Evolutionary conservation across 1,284 basidiomycete species (phyloP).

Genomic region (Spongispora temasekensis): DNA sequence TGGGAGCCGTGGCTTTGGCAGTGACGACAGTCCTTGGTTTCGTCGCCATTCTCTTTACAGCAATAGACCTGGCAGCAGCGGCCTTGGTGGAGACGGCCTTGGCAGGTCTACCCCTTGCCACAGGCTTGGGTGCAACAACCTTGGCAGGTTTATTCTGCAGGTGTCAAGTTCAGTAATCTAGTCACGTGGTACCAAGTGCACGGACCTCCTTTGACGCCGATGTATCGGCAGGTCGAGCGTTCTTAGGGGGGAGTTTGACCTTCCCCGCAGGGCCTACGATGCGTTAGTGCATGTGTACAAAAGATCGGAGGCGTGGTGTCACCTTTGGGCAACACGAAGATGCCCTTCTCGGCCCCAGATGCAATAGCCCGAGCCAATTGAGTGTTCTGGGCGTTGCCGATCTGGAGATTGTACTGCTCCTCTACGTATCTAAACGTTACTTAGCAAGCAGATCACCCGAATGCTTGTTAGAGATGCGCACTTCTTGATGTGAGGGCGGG

Average conservation of each 20-base stretch:
- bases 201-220: constrained; percentile 69
- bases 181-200: constrained; percentile 30
- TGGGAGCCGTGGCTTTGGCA: constrained; percentile 29
- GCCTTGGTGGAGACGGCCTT: constrained; percentile 33
- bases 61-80: constrained; percentile 12
- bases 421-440: constrained; percentile 66
- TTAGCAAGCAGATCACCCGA: constrained; percentile 15
- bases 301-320: constrained; percentile 15
- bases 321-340: constrained; percentile 90
- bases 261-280: constrained; percentile 69
- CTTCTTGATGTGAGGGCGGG: constrained; percentile 94
- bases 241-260: constrained; percentile 82
- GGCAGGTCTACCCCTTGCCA: constrained; percentile 34
- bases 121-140: constrained; percentile 24
- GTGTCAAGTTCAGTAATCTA: constrained; percentile 14
- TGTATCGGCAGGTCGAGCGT: constrained; percentile 46
- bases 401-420: constrained; percentile 75
- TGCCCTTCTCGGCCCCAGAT: constrained; percentile 75
- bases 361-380: constrained; percentile 84
- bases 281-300: constrained; percentile 6
- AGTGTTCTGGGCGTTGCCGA: constrained; percentile 75
- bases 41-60: constrained; percentile 19
- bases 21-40: constrained; percentile 22
- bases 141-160: constrained; percentile 62
- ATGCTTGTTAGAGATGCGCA: constrained; percentile 32